Evolutionary conservation across 192 early-diverging fungal genomes (phyloP), one percentile per base, ranked within the genome.

Genomic region (Backusella morwellensis): DNA sequence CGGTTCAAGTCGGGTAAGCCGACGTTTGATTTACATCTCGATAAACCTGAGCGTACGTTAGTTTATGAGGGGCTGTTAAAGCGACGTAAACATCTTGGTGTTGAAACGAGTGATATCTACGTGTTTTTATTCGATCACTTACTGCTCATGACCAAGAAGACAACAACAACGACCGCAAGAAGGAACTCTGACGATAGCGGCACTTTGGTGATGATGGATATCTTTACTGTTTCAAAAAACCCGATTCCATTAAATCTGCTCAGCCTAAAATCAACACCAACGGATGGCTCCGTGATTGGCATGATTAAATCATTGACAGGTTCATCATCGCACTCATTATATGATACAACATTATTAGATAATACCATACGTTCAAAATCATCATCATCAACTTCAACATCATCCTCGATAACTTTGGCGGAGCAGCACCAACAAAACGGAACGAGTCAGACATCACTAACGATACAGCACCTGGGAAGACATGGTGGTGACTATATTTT

Each of bases 41-140:
- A 86, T 19, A 88, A 92, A 42, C 90, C 91, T 41, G 87, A 88
- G 44, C 87, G 96, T 56, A 82, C 87, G 52, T 70, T 96, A 19
- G 86, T 97, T 35, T 88, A 92, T 75, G 94, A 96, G 72, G 96
- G 97, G 41, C 83, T 85, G 35, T 81, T 97, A 76, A 91, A 89
- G 17, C 75, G 79, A 23, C 75, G 79, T 0, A 74, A 34, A 1
- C 54, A 66, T 15, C 35, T 75, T 6, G 68, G 41, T 32, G 81
- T 84, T 21, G 92, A 91, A 54, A 88, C 88, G 19, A 80, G 88
- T 0, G 92, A 93, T 26, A 72, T 97, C 12, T 84, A 88, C 38
- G 88, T 98, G 23, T 94, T 96, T 78, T 81, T 98, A 54, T 94
- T 98, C 59, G 98, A 99, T 80, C 94, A 98, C 84, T 81, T 92